Percentiles rank a stretch among this genome's conserved stretches.
Evolutionary conservation across 352 stramenopile genomes (phyloP).

Genomic region (Phytophthora litchii): DNA sequence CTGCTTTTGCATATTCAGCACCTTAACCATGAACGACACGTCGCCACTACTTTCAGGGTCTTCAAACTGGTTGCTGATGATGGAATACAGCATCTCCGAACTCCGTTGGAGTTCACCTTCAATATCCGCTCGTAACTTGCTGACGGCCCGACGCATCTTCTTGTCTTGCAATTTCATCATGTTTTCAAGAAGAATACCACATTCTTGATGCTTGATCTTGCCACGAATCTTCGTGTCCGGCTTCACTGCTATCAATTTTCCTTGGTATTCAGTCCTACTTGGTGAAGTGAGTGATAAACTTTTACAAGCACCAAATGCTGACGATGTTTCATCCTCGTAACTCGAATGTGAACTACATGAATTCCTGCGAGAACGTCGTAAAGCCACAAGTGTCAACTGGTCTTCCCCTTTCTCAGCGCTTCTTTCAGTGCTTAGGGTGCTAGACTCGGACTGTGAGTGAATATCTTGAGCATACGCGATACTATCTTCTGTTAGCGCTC

Average conservation of each 20-base stretch:
- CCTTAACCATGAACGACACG: conserved; percentile 23
- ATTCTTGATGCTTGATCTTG: conserved; percentile 30
- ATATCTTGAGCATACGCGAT: too few species aligned
- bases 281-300: background rate
- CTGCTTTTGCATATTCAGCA: conserved; percentile 25
- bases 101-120: conserved; percentile 23
- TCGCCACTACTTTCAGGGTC: conserved; percentile 21
- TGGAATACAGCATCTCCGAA: conserved; percentile 26
- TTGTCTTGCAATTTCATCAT: conserved; percentile 36
- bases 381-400: background rate
- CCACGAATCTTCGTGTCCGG: background rate
- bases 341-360: conserved; percentile 16
- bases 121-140: conserved; percentile 18
- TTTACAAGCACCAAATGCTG: background rate
- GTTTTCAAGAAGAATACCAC: conserved; percentile 29
- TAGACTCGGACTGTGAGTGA: background rate
- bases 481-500: too few species aligned
- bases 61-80: conserved; percentile 26
- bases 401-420: background rate
- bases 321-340: conserved; percentile 1
- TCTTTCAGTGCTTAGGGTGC: conserved; percentile 10
- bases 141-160: conserved; percentile 13
- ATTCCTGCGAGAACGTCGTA: conserved; percentile 1
- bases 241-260: background rate
- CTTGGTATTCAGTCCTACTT: background rate